phyloP scores from a whole-genome alignment of 2,329 filamentous ascomycete genomes.

The Venturia nashicola region DNA sequence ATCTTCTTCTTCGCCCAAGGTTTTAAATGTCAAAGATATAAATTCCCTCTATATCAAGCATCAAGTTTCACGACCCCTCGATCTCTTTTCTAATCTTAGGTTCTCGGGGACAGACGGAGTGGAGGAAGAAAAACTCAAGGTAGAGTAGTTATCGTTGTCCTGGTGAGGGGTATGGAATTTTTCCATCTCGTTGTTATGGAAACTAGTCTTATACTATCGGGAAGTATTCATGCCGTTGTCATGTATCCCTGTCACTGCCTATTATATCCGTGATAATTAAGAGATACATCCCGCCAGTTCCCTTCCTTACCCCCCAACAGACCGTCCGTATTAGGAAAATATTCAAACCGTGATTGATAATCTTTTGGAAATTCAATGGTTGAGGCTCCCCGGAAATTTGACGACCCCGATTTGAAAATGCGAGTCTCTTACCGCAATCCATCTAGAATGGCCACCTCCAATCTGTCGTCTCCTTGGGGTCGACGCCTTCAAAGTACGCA shows the following conservation, averaged over 20 bases:
- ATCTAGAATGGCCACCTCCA: constrained; percentile 48
- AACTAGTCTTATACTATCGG: too few species aligned
- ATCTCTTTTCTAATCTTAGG: too few species aligned
- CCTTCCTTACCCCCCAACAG: background rate
- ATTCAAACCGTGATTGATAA: background rate
- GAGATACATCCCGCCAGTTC: background rate
- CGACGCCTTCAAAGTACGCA: constrained; percentile 57
- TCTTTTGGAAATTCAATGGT: background rate
- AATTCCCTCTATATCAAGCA: too few species aligned
- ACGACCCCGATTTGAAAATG: background rate
- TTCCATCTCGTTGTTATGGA: too few species aligned
- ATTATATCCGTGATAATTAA: background rate
- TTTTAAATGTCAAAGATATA: too few species aligned
- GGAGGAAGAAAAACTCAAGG: too few species aligned
- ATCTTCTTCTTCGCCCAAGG: too few species aligned
- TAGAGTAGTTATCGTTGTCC: too few species aligned
- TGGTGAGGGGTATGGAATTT: too few species aligned
- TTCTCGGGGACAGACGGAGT: too few species aligned
- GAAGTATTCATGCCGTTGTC: too few species aligned
- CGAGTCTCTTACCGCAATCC: background rate
- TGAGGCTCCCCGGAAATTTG: background rate
- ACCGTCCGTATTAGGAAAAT: background rate
- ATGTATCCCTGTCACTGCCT: background rate
- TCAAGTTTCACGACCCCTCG: too few species aligned
- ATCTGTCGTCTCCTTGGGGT: constrained; percentile 51